Conservation (phyloP, 306 rosid species). For the Herpetospermum pedunculosum region DNA sequence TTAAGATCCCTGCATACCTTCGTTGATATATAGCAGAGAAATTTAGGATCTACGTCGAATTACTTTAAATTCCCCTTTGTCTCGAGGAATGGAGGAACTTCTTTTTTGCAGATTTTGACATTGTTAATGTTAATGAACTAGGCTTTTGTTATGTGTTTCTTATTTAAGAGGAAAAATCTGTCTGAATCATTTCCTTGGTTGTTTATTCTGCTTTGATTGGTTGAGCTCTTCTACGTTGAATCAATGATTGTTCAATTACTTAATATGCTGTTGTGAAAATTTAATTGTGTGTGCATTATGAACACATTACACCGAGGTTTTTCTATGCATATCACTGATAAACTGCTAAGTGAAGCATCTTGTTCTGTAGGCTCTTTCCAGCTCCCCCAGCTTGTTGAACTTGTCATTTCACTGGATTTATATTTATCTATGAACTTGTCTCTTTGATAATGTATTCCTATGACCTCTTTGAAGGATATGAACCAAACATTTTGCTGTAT, state of each 20-base stretch:
- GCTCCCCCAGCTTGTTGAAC: background rate
- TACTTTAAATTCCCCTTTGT: background rate
- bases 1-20: conserved; percentile 91
- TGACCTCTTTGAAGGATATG: background rate
- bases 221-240: background rate
- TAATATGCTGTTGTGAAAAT: background rate
- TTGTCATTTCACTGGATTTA: background rate
- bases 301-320: background rate
- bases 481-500: background rate
- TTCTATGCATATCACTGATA: background rate
- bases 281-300: background rate
- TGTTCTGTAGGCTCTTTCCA: background rate
- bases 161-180: background rate
- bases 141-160: background rate
- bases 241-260: background rate
- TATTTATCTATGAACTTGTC: background rate
- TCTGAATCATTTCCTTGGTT: background rate
- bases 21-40: background rate
- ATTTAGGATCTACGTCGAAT: background rate
- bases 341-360: background rate
- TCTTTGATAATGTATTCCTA: background rate
- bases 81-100: background rate
- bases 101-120: background rate
- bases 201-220: background rate
- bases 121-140: background rate